Evolutionary conservation across 345 rosid genomes (phyloP).

Genomic region (Barbarea vulgaris): DNA sequence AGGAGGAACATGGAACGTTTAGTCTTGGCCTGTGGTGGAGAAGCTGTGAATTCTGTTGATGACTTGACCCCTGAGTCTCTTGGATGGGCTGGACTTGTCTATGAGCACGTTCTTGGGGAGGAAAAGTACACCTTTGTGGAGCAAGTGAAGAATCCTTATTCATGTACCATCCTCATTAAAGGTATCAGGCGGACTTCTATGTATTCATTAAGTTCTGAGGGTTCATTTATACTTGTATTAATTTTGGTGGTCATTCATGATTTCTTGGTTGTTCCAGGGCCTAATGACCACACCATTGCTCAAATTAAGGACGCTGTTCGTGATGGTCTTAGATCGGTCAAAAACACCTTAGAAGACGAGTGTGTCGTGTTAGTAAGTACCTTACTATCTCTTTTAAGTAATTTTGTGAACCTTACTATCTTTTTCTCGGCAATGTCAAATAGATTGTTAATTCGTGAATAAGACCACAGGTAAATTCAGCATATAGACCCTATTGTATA

Average conservation of each 20-base stretch:
- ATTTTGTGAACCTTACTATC: constrained; percentile 9
- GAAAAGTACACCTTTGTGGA: constrained; percentile 94
- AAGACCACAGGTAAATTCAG: neutral
- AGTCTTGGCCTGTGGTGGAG: constrained; percentile 96
- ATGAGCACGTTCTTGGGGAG: constrained; percentile 92
- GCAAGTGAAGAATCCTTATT: constrained; percentile 81
- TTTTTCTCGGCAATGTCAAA: constrained; percentile 7
- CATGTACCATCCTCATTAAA: constrained; percentile 92
- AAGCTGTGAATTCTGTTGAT: constrained; percentile 88
- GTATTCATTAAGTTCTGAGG: neutral
- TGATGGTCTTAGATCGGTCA: constrained; percentile 95
- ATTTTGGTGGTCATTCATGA: constrained; percentile 3
- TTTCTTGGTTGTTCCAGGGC: constrained; percentile 52
- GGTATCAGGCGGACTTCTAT: constrained; percentile 46
- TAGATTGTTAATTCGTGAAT: neutral
- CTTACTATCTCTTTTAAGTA: neutral
- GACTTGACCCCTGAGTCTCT: constrained; percentile 84
- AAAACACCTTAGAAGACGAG: constrained; percentile 95
- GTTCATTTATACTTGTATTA: neutral
- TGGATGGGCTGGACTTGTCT: constrained; percentile 97
- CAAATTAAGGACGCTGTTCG: constrained; percentile 98
- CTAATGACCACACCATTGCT: constrained; percentile 94
- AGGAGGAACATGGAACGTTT: constrained; percentile 96
- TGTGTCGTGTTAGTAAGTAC: constrained; percentile 80
- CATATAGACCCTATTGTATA: neutral